Evolutionary conservation across 192 early-diverging fungal species (phyloP), one percentile per base, ranked within the genome.

Genomic region (Rhizophagus prolifer): DNA sequence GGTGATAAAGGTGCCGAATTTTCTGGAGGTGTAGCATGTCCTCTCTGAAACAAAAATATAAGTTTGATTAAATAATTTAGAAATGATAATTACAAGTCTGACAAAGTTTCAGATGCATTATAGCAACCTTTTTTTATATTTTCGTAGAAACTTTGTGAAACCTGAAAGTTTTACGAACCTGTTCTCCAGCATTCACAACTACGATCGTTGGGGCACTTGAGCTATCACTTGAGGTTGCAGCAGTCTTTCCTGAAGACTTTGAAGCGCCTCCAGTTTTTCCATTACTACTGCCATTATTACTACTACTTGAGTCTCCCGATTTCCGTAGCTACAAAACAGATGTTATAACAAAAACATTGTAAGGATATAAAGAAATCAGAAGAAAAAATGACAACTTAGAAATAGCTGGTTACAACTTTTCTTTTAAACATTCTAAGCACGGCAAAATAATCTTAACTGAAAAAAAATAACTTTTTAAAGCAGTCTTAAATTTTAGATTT

Each of bases 171-270:
- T 47, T 44, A 16, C 68, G 16, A 68, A 76, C 75, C 75, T 76
- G 75, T 31, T 76, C 75, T 58, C 41, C 44, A 12, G 64, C 41
- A 59, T 65, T 76, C 34, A 76, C 64, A 25, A 76, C 75, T 10
- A 76, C 64, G 23, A 76, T 76, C 25, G 75, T 14, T 14, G 75
- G 75, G 13, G 75, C 47, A 61, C 14, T 10, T 9, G 72, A 36
- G 3, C 12, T 19, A 14, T 76, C 63, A 38, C 12, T 67, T 58
- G 59, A 13, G 44, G 54, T 58, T 31, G 19, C 25, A 34, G 63
- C 47, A 44, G 21, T 67, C 75, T 76, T 76, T 28, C 64, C 64
- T 34, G 63, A 76, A 68, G 75, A 34, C 26, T 68, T 76, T 50
- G 75, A 67, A 21, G 41, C 6, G 25, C 75, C 31, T 10, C 64